Evolutionary conservation across 2,329 filamentous ascomycete species (phyloP), one percentile per base, ranked within the genome.

Genomic region (Talaromyces amestolkiae): DNA sequence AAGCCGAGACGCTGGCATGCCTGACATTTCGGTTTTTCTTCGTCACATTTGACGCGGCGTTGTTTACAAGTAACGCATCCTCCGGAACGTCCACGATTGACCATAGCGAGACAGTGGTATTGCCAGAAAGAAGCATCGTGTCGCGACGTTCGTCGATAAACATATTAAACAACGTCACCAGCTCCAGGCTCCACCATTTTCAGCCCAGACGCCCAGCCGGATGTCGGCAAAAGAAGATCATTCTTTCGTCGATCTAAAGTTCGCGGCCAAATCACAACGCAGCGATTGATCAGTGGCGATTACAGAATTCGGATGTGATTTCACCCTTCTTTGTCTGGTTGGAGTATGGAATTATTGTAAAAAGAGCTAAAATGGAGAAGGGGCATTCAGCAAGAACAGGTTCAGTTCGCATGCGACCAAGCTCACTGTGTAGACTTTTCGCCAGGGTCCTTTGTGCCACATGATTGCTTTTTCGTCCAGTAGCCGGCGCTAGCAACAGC

Each of bases 11-110:
- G 66, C 37, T 58, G 64, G 35, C 66, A 69, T 19, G 65, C 13
- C 37, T 45, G 67, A 63, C 72, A 73, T 19, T 65, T 64, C 17
- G 74, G 74, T 43, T 69, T 72, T 17, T 67, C 65, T 64, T 76
- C 72, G 58, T 73, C 72, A 65, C 74, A 76, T 66, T 76, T 76
- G 58, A 75, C 72, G 24, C 73, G 69, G 17, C 74, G 70, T 43
- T 65, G 61, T 65, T 74, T 73, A 67, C 71, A 69, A 37, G 66
- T 69, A 22, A 65, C 56, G 58, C 70, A 72, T 37, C 70, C 69
- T 66, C 64, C 33, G n/a, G 67, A 68, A 11, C 68, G 66, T 39
- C 68, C 68, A 51, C 58, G 66, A 58, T 70, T 70, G 49, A 68
- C 68, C 68, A 70, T 70, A 10, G 41, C 49, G 68, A 63, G 8